phyloP scores from a whole-genome alignment of 106 monocot genomes.

The Acorus gramineus region DNA sequence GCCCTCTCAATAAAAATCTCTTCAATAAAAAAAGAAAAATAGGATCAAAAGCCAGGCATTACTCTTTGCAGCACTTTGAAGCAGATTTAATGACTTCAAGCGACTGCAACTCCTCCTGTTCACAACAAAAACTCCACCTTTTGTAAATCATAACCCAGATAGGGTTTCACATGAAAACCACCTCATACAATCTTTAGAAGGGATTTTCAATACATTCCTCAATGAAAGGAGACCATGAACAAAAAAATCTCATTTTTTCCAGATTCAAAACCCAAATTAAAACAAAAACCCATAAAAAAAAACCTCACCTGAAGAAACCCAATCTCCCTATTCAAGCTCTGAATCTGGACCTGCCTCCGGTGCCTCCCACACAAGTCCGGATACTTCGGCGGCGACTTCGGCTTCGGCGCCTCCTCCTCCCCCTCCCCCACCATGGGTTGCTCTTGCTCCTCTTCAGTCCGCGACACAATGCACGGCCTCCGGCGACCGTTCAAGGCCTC shows the following conservation, averaged over 20 bases:
- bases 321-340: constrained; percentile 27
- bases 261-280: no score
- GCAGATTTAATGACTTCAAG: constrained; percentile 58
- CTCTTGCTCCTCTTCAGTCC: no score
- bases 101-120: constrained; percentile 62
- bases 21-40: neutral
- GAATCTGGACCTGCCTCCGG: constrained; percentile 19
- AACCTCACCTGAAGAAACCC: constrained; percentile 24
- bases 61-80: constrained; percentile 83
- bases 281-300: no score
- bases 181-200: no score
- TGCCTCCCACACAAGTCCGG: constrained; percentile 31
- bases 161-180: no score
- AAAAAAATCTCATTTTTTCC: no score
- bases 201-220: no score
- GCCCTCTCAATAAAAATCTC: neutral
- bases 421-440: neutral
- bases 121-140: no score
- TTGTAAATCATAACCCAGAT: no score
- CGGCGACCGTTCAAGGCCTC: no score
- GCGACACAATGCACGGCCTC: no score
- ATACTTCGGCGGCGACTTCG: constrained; percentile 35
- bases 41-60: neutral
- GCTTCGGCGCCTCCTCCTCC: constrained; percentile 4
- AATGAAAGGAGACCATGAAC: no score